Evolutionary conservation across 768 basidiomycete species (phyloP), one percentile per base, ranked within the genome.

Genomic region (Amyloporia xantha): DNA sequence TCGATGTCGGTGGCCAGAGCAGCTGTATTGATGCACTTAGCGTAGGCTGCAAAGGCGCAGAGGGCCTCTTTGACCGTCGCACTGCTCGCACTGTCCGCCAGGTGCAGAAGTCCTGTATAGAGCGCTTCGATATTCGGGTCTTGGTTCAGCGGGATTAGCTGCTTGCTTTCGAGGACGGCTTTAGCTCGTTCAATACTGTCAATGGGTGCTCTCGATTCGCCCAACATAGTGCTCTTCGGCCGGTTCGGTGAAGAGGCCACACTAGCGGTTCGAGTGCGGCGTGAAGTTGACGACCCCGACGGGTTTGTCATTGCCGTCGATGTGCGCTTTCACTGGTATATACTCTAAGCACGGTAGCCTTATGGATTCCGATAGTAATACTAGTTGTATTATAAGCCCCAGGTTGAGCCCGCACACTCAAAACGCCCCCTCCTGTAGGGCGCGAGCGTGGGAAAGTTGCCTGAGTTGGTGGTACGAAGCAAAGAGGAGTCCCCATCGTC

Each of bases 401-500:
- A 21, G 27, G 6, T 17, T 13, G 2, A 21, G 19, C 25, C 46
- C 46, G 4, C 46, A 47, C 46, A 21, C 13, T 36, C 25, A n/a
- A 12, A 3, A 4, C 11, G 35, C 46, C 46, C 20, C 4, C 37
- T 36, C 44, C 28, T 46, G 12, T 13, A 19, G 46, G 36, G 13
- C 5, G 20, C 4, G 37, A 19, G 10, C 46, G 46, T 47, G 46
- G 46, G 46, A 47, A 47, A 24, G 5, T 47, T 24, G 24, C 46
- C 46, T n/a, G 21, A 12, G 15, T 23, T 47, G 46, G 33, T 11
- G 15, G 46, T 47, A 9, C 25, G 36, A 47, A 47, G 46, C 37
- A 39, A 47, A 19, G 24, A 47, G 46, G 44, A 33, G 28, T 30
- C 43, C 24, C 43, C 17, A n/a, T n/a, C n/a, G n/a, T n/a, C n/a